A percentile compares a stretch with the other conserved stretches of the same genome.
These are phyloP conservation scores for Polychaeton citri DNA, from an alignment of 2,329 filamentous ascomycete species.

Conservation along the genomic window DNA sequence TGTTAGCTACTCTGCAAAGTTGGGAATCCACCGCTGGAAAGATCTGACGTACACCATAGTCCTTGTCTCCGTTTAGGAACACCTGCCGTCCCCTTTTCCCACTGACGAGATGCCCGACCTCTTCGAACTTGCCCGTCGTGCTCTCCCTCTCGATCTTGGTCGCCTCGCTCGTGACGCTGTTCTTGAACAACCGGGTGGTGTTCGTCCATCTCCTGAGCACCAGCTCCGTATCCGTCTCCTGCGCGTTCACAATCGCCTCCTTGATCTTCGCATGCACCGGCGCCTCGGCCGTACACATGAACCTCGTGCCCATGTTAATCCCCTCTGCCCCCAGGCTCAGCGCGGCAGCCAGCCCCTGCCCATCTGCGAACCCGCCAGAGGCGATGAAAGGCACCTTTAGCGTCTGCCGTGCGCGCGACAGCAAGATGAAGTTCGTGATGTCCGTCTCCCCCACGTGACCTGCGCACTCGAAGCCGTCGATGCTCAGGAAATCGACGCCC, in stretches of 20 bases:
- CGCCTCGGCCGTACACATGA: slow-evolving; percentile 91
- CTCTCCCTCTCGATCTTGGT: slow-evolving; percentile 74
- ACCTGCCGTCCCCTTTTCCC: slow-evolving; percentile 78
- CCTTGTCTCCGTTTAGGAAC: slow-evolving; percentile 1
- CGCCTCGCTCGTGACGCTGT: slow-evolving; percentile 73
- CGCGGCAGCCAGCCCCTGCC: slow-evolving; percentile 81
- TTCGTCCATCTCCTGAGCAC: slow-evolving; percentile 87
- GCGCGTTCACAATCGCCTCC: slow-evolving; percentile 72
- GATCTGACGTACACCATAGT: slow-evolving; percentile 1
- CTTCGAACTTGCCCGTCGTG: slow-evolving; percentile 72
- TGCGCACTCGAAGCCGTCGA: slow-evolving; percentile 96
- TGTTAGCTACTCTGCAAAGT: too few species aligned
- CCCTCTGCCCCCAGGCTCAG: slow-evolving; percentile 81
- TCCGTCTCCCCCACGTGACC: slow-evolving; percentile 79
- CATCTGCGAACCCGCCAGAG: slow-evolving; percentile 89
- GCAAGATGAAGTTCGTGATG: slow-evolving; percentile 80
- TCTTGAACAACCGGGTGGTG: slow-evolving; percentile 75
- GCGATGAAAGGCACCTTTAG: slow-evolving; percentile 87
- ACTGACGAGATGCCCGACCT: slow-evolving; percentile 76
- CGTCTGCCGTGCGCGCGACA: slow-evolving; percentile 71
- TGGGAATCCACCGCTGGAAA: too few species aligned
- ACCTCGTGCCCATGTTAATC: slow-evolving; percentile 96
- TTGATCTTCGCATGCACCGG: slow-evolving; percentile 93
- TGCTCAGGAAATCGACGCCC: slow-evolving; percentile 90
- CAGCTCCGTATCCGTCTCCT: slow-evolving; percentile 83